These are phyloP conservation scores for Pichia sp. DNA, from an alignment of 1,139 yeast genomes.

Conservation along the genomic window DNA sequence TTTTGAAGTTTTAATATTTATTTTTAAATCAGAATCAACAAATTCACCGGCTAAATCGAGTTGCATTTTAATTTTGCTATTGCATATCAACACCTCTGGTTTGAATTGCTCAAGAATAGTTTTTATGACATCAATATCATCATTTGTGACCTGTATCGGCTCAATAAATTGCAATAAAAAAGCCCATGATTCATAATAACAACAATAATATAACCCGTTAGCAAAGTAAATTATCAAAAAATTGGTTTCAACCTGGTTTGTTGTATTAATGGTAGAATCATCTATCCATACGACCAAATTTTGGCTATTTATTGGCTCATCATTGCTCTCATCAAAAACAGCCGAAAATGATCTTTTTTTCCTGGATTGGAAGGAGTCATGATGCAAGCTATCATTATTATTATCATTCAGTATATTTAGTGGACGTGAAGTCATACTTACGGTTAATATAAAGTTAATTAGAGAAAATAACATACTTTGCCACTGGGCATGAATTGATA, in stretches of 20 bases:
- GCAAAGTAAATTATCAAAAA: conserved; percentile 1
- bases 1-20: conserved; percentile 13
- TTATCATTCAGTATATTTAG: too few relatives aligned
- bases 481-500: too few relatives aligned
- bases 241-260: conserved; percentile 1
- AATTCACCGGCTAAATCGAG: not conserved
- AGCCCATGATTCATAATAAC: conserved; percentile 3
- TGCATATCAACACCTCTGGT: conserved; percentile 13
- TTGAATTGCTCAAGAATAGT: conserved; percentile 3
- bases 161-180: conserved; percentile 4
- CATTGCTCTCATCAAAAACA: not conserved
- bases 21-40: not conserved
- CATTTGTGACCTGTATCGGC: conserved; percentile 1
- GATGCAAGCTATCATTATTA: too few relatives aligned
- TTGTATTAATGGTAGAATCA: not conserved
- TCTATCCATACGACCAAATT: not conserved
- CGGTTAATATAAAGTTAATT: too few relatives aligned
- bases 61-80: conserved; percentile 4
- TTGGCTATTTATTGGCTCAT: not conserved
- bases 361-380: too few relatives aligned
- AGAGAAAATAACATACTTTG: too few relatives aligned
- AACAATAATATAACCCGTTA: not conserved
- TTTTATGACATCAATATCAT: conserved; percentile 1
- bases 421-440: too few relatives aligned
- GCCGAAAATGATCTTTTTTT: not conserved